Base-by-base conservation (phyloP, 1,284 basidiomycete species). In the Ceratobasidium sp. region DNA sequence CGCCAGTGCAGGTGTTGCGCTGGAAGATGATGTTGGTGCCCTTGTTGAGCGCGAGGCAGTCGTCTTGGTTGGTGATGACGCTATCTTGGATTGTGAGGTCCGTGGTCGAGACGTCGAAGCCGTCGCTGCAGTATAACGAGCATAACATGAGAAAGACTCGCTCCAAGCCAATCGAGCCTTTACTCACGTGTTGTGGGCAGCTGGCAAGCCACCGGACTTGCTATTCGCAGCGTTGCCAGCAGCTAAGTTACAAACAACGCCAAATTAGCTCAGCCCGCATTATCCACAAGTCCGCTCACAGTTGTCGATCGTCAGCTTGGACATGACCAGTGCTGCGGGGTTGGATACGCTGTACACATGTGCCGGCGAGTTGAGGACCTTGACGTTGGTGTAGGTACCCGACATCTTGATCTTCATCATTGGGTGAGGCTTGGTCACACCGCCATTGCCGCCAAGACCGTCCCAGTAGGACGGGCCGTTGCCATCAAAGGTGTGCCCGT, bases 401-500 rank as follows among this genome's bases (percentile, higher is more conserved):
- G 61, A 66, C 14, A 63, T 59, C 31, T 76, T 76, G 71, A 76
- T 54, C 66, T 80, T 81, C 83, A 80, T 81, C 79, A 82, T 56
- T 80, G 84, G 69, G 81, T 84, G 84, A 8, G 86, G 86, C 74
- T 88, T 88, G 5, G 86, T 76, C 61, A 72, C 75, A 0, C 78
- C 74, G 7, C 75, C 75, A 48, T 9, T 61, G 19, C 71, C 56
- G 24, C 86, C 86, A 22, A 78, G 77, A 9, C 86, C 85, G 61
- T 87, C 86, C 85, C 87, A 88, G 75, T 87, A 86, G 63, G 80
- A 81, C 2, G 81, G 79, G 19, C 83, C 83, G 77, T 83, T 81
- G 1, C 86, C 87, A 76, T 88, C 81, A 76, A 85, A 86, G 2
- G 65, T 82, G 63, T 86, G 78, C 8, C 82, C 82, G 61, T 87